Base-by-base conservation (phyloP, 2,329 filamentous ascomycete genomes). In the Aspergillus thermomutatus region DNA sequence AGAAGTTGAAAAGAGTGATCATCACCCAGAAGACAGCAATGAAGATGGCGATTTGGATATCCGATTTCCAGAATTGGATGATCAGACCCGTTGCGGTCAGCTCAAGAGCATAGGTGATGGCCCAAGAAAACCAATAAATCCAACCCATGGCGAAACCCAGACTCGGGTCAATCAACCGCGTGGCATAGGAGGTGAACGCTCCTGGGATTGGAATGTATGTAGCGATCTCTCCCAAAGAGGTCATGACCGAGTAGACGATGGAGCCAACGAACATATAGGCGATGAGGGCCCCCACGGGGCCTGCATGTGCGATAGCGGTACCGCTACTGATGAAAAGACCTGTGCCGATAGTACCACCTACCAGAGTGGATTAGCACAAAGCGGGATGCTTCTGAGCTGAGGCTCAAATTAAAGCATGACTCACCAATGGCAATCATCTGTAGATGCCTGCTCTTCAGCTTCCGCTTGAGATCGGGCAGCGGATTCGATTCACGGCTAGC, bases 391-490 rank as follows among this genome's bases (percentile, higher is more conserved):
- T 25, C 21, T 3, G 11, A 23, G 43, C 14, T 11, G 21, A 25
- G 4, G 23, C 19, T 6, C 43, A 14, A 46, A 26, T 23, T 14
- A 4, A 23, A 46, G n/a, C 14, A 21, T 6, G 11, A 92, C 53
- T 89, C 90, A 69, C 92, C 92, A 66, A 97, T 96, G 26, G 94
- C 94, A 80, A 97, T 97, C 93, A 97, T 97, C 79, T 97, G 93
- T 71, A 97, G 72, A 79, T 99, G 94, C 49, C 92, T 82, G 26
- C 87, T 88, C 77, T 95, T 95, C 66, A 96, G 77, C 76, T 87
- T 89, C 69, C 92, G 82, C 57, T 90, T 86, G 57, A 97, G 82
- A 53, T 75, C 70, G 2, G 73, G 72, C 59, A 87, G 64, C 86
- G 85, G 46, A 86, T 88, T 45, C 85, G 93, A 64, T 76, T 81